Percentiles rank a stretch among this genome's conserved stretches.
Evolutionary conservation across 169 alveolate genomes (phyloP).

Genomic region (Nephromyces sp.): DNA sequence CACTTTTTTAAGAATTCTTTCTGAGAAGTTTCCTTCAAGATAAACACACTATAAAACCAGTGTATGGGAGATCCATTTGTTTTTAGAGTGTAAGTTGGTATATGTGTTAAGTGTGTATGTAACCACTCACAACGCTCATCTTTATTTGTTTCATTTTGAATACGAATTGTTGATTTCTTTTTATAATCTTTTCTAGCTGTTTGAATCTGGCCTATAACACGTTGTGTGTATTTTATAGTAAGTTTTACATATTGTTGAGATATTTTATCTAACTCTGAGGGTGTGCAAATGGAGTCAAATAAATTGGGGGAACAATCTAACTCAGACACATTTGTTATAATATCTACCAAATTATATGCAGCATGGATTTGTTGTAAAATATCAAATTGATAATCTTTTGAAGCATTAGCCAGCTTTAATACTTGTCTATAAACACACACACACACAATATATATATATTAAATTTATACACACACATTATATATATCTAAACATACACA

Average conservation of each 20-base stretch:
- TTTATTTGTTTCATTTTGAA: neutral
- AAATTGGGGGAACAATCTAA: no score
- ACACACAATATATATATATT: no score
- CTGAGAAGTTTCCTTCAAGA: no score
- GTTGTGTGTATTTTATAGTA: neutral
- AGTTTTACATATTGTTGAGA: neutral
- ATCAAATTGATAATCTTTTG: slow-evolving; percentile 22
- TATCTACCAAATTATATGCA: slow-evolving; percentile 12
- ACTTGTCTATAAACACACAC: no score
- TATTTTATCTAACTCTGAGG: neutral
- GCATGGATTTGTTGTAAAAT: slow-evolving; percentile 37
- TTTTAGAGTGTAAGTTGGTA: no score
- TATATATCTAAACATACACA: no score
- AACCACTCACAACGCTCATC: neutral
- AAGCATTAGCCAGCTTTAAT: no score
- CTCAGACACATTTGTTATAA: neutral
- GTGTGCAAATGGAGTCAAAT: neutral
- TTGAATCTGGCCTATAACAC: neutral
- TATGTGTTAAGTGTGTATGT: neutral
- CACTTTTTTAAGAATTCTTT: neutral
- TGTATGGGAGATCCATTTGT: no score
- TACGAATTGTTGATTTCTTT: neutral
- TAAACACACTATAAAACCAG: no score
- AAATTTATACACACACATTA: no score
- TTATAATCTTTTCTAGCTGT: neutral